These are phyloP conservation scores for Rickenella mellea DNA, from an alignment of 768 basidiomycete species.

Conservation along the genomic window DNA sequence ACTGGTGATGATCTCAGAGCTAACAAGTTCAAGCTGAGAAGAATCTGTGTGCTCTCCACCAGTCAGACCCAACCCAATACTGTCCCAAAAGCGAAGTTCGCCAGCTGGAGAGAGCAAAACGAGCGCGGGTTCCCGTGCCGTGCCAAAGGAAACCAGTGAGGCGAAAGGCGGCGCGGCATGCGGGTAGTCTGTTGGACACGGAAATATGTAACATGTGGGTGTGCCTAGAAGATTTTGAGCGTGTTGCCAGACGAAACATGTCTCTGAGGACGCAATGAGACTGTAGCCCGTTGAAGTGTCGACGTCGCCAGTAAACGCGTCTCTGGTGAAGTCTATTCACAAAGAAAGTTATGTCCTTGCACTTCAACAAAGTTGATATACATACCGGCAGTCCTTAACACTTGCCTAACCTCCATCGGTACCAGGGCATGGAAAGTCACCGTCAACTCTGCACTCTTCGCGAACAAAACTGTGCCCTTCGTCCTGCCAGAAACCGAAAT, in stretches of 20 bases:
- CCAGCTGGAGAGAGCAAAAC: slow-evolving; percentile 68
- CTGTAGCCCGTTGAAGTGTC: slow-evolving; percentile 68
- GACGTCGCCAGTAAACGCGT: slow-evolving; percentile 60
- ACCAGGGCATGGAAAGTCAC: slow-evolving; percentile 61
- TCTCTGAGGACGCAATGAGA: slow-evolving; percentile 58
- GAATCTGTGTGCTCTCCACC: slow-evolving; percentile 62
- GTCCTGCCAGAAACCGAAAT: slow-evolving; percentile 27
- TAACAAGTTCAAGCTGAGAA: slow-evolving; percentile 35
- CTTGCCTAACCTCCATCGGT: slow-evolving; percentile 67
- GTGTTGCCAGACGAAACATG: slow-evolving; percentile 82
- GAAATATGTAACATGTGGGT: slow-evolving; percentile 78
- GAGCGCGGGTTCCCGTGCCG: slow-evolving; percentile 77
- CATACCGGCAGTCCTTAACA: slow-evolving; percentile 58
- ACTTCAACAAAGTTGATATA: slow-evolving; percentile 1
- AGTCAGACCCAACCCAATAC: slow-evolving; percentile 73
- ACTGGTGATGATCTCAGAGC: slow-evolving; percentile 55
- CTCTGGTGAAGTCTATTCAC: slow-evolving; percentile 52
- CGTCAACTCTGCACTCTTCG: slow-evolving; percentile 63
- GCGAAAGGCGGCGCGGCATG: slow-evolving; percentile 33
- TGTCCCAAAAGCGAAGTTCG: slow-evolving; percentile 79
- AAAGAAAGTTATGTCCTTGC: slow-evolving; percentile 1
- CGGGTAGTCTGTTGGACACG: slow-evolving; percentile 45
- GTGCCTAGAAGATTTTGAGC: slow-evolving; percentile 61
- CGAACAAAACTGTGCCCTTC: slow-evolving; percentile 37
- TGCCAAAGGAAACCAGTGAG: slow-evolving; percentile 53